These are phyloP conservation scores for Silene noctiflora DNA, from an alignment of 179 eudicot genomes.

Conservation along the genomic window DNA sequence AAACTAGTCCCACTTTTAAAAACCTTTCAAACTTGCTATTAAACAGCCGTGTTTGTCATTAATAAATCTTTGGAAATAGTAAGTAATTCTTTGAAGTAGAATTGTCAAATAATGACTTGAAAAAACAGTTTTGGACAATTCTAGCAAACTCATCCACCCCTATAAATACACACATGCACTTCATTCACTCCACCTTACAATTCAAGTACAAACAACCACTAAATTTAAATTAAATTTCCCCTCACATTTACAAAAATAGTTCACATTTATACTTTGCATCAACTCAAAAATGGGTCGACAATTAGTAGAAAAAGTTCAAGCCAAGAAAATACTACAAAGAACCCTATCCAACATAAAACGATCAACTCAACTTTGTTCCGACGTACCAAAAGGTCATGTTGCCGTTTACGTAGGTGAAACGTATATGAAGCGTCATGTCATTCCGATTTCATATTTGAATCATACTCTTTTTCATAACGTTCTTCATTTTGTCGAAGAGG, in stretches of 20 bases:
- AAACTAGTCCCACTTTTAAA: no score
- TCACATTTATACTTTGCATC: not conserved
- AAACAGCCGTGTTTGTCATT: no score
- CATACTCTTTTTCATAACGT: constrained; percentile 48
- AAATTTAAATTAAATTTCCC: not conserved
- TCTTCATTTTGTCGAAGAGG: constrained; percentile 45
- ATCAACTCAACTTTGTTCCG: constrained; percentile 7
- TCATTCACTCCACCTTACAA: not conserved
- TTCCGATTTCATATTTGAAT: constrained; percentile 48
- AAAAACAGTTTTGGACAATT: not conserved
- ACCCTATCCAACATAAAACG: constrained; percentile 26
- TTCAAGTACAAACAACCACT: not conserved
- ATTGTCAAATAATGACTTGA: no score
- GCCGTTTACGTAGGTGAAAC: constrained; percentile 43
- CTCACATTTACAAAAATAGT: not conserved
- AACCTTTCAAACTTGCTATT: no score
- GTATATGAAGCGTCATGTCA: constrained; percentile 43
- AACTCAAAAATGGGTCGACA: constrained; percentile 24
- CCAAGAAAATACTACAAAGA: constrained; percentile 31
- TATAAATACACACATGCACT: constrained; percentile 3
- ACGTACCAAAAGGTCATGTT: constrained; percentile 37
- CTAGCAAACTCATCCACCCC: not conserved
- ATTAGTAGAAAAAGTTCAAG: constrained; percentile 29
- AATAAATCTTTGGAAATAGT: no score
- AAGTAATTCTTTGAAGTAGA: no score